Percentiles rank a stretch among this genome's conserved stretches.
These are phyloP conservation scores for Ganoderma resinaceum DNA, from an alignment of 1,284 basidiomycete genomes.

Conservation along the genomic window DNA sequence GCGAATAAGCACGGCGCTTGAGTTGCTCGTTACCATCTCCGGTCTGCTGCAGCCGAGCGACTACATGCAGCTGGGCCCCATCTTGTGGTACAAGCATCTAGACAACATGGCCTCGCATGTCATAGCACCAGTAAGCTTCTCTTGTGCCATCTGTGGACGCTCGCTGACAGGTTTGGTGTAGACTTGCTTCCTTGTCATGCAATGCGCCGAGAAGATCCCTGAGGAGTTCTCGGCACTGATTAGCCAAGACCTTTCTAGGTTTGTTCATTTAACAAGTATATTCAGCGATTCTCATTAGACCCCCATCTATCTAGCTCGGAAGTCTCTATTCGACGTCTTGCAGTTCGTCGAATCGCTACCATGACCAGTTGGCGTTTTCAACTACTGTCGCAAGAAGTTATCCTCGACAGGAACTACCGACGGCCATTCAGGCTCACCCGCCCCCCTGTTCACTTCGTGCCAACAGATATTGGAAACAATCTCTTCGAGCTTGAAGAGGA, in stretches of 20 bases:
- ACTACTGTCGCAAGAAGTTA: slow-evolving; percentile 63
- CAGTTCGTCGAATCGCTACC: slow-evolving; percentile 58
- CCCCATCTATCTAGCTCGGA: slow-evolving; percentile 47
- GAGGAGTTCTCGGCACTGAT: slow-evolving; percentile 54
- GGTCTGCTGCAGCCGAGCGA: slow-evolving; percentile 57
- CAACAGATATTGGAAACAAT: slow-evolving; percentile 72
- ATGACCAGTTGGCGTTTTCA: slow-evolving; percentile 73
- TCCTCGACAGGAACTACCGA: slow-evolving; percentile 64
- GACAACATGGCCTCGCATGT: slow-evolving; percentile 47
- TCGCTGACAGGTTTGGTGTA: slow-evolving; percentile 34
- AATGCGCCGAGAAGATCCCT: slow-evolving; percentile 69
- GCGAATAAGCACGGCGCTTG: slow-evolving; percentile 54
- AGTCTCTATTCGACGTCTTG: slow-evolving; percentile 51
- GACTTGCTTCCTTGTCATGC: slow-evolving; percentile 75
- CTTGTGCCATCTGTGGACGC: no score
- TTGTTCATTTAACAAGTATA: slow-evolving; percentile 15
- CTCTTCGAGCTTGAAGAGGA: slow-evolving; percentile 62
- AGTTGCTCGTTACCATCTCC: slow-evolving; percentile 67
- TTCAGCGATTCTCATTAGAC: not conserved
- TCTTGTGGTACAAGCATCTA: slow-evolving; percentile 66
- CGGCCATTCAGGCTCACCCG: slow-evolving; percentile 72
- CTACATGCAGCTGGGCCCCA: slow-evolving; percentile 53
- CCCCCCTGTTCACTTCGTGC: slow-evolving; percentile 68
- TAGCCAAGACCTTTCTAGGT: slow-evolving; percentile 66
- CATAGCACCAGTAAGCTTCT: slow-evolving; percentile 54